Base-by-base conservation (phyloP, 768 basidiomycete genomes). In the Agaricus sinodeliciosus region DNA sequence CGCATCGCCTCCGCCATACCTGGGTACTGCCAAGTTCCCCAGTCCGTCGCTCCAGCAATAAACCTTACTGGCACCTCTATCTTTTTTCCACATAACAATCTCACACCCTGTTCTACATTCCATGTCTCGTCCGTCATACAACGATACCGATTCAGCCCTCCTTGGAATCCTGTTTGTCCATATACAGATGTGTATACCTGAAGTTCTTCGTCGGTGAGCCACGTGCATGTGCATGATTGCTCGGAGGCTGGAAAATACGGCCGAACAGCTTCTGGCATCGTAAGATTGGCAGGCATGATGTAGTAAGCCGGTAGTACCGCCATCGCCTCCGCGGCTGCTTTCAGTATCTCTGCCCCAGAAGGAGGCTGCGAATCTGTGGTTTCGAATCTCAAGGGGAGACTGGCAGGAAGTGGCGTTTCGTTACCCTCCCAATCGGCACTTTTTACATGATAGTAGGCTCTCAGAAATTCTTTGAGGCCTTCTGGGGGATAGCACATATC, bases 61-160 rank as follows among this genome's bases (percentile, higher is more conserved):
- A 79, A 85, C 71, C 79, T 78, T 1, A 78, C 77, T 15, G 82
- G 80, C 3, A 81, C 68, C 27, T 70, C 65, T 7, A 82, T 72
- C 48, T 60, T 68, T 62, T 69, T 77, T 45, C 70, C 74, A 12
- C 45, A 31, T 45, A 54, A 35, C 13, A 70, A 57, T 51, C 82
- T 80, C 26, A 74, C 63, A 22, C 64, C 59, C 37, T 80, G 61
- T 18, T 82, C 77, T 0, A 65, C 66, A 18, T 63, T 59, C 64
- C 66, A 70, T 4, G 60, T 50, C 2, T 62, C 57, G 25, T 74
- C 72, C 0, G 68, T 70, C 46, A 61, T 57, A 53, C 69, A 66
- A 25, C 82, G 73, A 59, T 84, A 84, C 54, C 73, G 66, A 58
- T 84, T 81, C 48, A 84, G 62, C 25, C 78, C 81, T n/a, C 81